These are phyloP conservation scores for Arachis stenosperma DNA, from an alignment of 306 rosid genomes.

Conservation along the genomic window DNA sequence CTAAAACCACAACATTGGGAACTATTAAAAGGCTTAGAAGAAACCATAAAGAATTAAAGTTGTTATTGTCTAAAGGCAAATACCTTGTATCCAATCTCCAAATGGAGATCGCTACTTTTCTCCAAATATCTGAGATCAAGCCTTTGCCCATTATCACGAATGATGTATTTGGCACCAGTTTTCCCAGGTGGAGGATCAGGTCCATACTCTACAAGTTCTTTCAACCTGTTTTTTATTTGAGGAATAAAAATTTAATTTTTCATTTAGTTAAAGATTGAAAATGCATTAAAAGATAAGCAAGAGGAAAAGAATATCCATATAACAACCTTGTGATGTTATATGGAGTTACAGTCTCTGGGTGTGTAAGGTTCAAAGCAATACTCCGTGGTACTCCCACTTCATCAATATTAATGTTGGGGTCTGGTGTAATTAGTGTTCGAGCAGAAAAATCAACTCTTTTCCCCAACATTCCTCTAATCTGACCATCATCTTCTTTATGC, in stretches of 20 bases:
- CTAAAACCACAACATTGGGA: constrained; percentile 53
- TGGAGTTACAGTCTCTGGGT: constrained; percentile 98
- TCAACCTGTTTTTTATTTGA: constrained; percentile 57
- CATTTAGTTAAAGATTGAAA: not conserved
- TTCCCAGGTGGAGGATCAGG: constrained; percentile 99
- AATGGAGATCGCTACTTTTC: constrained; percentile 98
- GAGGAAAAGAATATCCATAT: constrained; percentile 19
- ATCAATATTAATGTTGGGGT: constrained; percentile 91
- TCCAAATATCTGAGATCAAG: constrained; percentile 96
- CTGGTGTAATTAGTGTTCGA: constrained; percentile 95
- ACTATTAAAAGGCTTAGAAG: constrained; percentile 2
- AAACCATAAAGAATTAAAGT: not conserved
- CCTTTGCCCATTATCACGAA: constrained; percentile 98
- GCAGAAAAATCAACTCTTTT: constrained; percentile 98
- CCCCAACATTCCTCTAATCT: constrained; percentile 98
- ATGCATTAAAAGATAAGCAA: constrained; percentile 11
- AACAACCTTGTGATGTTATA: constrained; percentile 92
- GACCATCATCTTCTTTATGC: constrained; percentile 98
- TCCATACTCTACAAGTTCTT: constrained; percentile 96
- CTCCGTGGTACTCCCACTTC: constrained; percentile 99
- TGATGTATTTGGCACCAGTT: constrained; percentile 99
- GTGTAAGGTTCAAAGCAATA: constrained; percentile 92
- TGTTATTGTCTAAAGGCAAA: constrained; percentile 7
- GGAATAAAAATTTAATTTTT: not conserved
- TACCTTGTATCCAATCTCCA: constrained; percentile 99